phyloP scores from a whole-genome alignment of 2,329 filamentous ascomycete species.

The Penicillium sp. region DNA sequence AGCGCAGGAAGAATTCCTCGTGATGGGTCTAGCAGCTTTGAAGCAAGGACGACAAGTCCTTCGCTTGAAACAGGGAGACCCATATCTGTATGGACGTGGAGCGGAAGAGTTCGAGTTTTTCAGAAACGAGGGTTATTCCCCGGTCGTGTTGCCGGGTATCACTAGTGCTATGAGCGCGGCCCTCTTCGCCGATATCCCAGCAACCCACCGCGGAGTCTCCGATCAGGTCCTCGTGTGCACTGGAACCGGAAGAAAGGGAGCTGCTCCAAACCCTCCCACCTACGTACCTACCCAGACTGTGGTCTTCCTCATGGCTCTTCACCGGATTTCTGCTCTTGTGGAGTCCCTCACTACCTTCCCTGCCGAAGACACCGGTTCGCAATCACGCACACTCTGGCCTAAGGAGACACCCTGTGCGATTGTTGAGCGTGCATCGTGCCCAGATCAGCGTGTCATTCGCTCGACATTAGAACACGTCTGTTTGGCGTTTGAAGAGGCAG shows the following conservation, averaged over 20 bases:
- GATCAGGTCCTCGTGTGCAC: conserved; percentile 97
- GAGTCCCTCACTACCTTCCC: conserved; percentile 59
- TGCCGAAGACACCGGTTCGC: conserved; percentile 29
- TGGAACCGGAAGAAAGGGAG: conserved; percentile 88
- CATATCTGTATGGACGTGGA: conserved; percentile 92
- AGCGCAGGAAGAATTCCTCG: conserved; percentile 85
- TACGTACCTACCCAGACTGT: conserved; percentile 77
- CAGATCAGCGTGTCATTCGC: conserved; percentile 88
- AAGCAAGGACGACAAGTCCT: conserved; percentile 75
- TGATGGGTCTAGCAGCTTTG: conserved; percentile 70
- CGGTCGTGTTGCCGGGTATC: conserved; percentile 80
- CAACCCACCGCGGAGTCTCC: conserved; percentile 83
- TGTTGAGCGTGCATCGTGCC: conserved; percentile 88
- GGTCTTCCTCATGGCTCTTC: conserved; percentile 92
- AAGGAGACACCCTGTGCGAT: conserved; percentile 82
- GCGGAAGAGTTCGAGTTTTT: conserved; percentile 92
- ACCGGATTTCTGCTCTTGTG: conserved; percentile 74
- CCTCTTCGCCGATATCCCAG: conserved; percentile 81
- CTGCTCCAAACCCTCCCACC: conserved; percentile 74
- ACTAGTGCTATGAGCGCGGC: conserved; percentile 85
- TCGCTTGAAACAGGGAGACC: conserved; percentile 92
- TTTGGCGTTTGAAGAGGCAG: conserved; percentile 81
- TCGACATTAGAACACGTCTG: conserved; percentile 79
- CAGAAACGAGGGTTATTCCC: conserved; percentile 65
- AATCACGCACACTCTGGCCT: conserved; percentile 60